phyloP scores from a whole-genome alignment of 2,329 filamentous ascomycete species.

The Phaeophleospora eucalypticola region DNA sequence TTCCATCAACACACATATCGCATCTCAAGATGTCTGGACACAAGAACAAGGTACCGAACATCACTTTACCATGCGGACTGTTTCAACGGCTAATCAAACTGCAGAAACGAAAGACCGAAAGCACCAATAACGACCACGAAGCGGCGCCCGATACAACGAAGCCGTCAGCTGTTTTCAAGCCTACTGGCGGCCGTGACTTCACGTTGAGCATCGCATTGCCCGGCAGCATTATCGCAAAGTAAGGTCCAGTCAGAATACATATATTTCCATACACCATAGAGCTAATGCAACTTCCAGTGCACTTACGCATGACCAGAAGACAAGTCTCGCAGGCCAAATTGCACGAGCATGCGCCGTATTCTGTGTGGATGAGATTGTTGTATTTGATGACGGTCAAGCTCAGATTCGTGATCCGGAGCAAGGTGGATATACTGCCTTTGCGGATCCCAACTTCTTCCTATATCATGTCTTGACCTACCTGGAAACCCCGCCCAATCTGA shows the following conservation, averaged over 20 bases:
- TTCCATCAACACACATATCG: not conserved
- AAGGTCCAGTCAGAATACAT: too few species aligned
- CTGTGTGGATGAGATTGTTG: conserved; percentile 75
- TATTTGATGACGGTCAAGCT: conserved; percentile 68
- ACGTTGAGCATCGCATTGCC: conserved; percentile 76
- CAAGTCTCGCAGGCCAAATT: conserved; percentile 67
- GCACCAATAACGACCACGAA: conserved; percentile 1
- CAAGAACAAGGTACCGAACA: conserved; percentile 17
- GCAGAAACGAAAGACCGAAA: conserved; percentile 20
- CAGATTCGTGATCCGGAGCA: conserved; percentile 33
- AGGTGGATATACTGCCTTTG: conserved; percentile 60
- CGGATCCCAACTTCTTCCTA: conserved; percentile 75
- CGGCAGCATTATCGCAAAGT: conserved; percentile 74
- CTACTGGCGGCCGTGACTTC: conserved; percentile 61
- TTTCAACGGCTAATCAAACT: conserved; percentile 1
- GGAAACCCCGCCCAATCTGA: conserved; percentile 78
- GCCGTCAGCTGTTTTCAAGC: conserved; percentile 65
- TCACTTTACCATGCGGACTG: not conserved
- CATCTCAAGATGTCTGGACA: conserved; percentile 14
- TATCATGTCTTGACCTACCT: conserved; percentile 75
- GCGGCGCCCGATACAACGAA: conserved; percentile 55
- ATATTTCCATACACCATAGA: too few species aligned
- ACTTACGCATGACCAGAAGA: conserved; percentile 70
- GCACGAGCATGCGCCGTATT: conserved; percentile 80
- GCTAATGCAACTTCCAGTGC: too few species aligned